Percentiles rank a stretch among this genome's conserved stretches.
Conservation (phyloP, 192 early-diverging fungal genomes). For the Funneliformis geosporum region DNA sequence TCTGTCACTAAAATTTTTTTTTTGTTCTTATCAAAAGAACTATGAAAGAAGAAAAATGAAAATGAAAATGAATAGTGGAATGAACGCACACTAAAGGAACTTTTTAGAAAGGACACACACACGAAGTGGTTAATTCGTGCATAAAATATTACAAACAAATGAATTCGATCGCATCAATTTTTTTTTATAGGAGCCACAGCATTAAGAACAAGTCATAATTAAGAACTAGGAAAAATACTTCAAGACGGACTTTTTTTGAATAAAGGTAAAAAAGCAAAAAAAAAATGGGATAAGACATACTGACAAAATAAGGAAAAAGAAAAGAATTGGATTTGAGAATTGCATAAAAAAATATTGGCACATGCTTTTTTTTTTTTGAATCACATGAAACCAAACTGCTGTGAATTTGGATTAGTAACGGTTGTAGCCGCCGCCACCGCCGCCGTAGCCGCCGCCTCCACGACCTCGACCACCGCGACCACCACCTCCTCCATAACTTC, state of each 20-base stretch:
- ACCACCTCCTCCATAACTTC: slow-evolving; percentile 33
- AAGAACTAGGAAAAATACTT: slow-evolving; percentile 2
- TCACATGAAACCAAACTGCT: background rate
- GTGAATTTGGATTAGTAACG: slow-evolving; percentile 26
- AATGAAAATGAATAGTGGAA: background rate
- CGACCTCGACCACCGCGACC: slow-evolving; percentile 42
- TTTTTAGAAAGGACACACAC: background rate
- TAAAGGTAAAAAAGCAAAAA: slow-evolving; percentile 19
- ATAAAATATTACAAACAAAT: background rate
- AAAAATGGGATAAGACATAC: slow-evolving; percentile 21
- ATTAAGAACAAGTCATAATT: background rate
- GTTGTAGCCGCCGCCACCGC: slow-evolving; percentile 36
- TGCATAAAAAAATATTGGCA: no score
- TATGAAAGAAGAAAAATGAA: background rate
- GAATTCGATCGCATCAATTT: slow-evolving; percentile 13
- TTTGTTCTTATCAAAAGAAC: slow-evolving; percentile 19
- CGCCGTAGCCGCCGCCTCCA: slow-evolving; percentile 39
- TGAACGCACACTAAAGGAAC: background rate
- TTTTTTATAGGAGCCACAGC: background rate
- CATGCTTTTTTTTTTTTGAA: background rate
- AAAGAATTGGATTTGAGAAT: background rate
- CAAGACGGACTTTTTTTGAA: slow-evolving; percentile 28
- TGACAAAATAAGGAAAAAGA: background rate
- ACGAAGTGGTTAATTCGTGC: background rate
- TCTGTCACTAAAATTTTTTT: slow-evolving; percentile 14